Conservation (phyloP, 163 green algal genomes). For the Chloroidium sp. region DNA sequence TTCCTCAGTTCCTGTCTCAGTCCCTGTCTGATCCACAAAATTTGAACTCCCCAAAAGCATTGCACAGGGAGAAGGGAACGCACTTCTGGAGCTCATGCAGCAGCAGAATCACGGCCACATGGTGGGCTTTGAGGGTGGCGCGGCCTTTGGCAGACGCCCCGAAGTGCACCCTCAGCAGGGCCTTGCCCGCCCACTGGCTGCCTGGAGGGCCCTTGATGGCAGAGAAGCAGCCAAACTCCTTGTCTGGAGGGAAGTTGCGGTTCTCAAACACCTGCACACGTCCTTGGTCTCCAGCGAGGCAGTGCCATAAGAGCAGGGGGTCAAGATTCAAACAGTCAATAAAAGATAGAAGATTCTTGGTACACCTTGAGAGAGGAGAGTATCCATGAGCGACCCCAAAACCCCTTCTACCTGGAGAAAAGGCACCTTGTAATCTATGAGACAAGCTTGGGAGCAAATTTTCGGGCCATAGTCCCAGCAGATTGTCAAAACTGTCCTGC, state of each 20-base stretch:
- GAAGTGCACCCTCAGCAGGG: slow-evolving; percentile 39
- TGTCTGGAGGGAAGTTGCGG: slow-evolving; percentile 27
- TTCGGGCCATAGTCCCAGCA: too few species aligned
- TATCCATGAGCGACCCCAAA: not conserved
- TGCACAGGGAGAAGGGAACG: not conserved
- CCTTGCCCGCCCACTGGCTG: slow-evolving; percentile 13
- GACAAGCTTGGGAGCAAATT: too few species aligned
- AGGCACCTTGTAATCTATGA: not conserved
- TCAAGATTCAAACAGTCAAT: not conserved
- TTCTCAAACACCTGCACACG: slow-evolving; percentile 24
- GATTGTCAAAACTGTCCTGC: too few species aligned
- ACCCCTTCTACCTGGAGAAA: not conserved
- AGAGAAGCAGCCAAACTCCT: slow-evolving; percentile 46
- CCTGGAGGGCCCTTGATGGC: slow-evolving; percentile 26
- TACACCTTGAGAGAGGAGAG: not conserved
- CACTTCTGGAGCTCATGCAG: not conserved
- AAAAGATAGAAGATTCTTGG: not conserved
- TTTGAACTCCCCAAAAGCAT: not conserved
- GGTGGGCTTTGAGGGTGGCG: not conserved
- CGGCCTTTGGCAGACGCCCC: not conserved
- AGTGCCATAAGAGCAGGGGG: not conserved
- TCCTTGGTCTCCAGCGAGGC: not conserved
- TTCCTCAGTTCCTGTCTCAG: not conserved
- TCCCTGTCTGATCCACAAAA: too few species aligned
- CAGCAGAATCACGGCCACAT: not conserved